Conservation (phyloP, 768 basidiomycete genomes). For the Hemileccinum impolitum region DNA sequence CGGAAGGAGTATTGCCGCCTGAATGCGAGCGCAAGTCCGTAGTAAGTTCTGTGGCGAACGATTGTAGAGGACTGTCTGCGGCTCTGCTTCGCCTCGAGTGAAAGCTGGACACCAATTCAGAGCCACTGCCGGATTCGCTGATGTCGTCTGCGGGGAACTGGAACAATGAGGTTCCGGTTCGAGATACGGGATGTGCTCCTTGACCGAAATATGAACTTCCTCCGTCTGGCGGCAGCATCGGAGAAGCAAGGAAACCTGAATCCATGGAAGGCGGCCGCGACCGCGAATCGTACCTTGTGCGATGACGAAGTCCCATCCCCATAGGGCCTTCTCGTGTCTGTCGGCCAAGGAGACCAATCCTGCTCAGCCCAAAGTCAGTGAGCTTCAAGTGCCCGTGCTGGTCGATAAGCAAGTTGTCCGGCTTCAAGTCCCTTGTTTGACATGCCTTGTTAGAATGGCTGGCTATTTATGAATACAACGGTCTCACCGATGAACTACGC, state of each 20-base stretch:
- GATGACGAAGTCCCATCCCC: conserved; percentile 45
- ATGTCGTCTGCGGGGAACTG: conserved; percentile 72
- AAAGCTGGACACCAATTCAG: conserved; percentile 65
- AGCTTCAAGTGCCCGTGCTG: conserved; percentile 95
- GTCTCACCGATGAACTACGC: conserved; percentile 92
- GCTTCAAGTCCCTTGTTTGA: conserved; percentile 84
- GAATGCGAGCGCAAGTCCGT: conserved; percentile 77
- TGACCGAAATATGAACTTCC: conserved; percentile 84
- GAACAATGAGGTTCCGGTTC: conserved; percentile 63
- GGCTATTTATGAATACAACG: not conserved
- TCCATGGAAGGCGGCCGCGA: conserved; percentile 83
- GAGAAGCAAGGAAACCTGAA: conserved; percentile 75
- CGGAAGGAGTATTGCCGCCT: conserved; percentile 61
- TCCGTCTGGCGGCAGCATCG: conserved; percentile 62
- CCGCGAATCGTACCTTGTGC: conserved; percentile 59
- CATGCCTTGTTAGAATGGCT: not conserved
- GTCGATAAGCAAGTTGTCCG: conserved; percentile 97
- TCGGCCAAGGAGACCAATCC: conserved; percentile 96
- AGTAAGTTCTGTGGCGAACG: conserved; percentile 82
- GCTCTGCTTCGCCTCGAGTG: conserved; percentile 51
- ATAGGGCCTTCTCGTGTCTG: conserved; percentile 72
- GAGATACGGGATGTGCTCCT: conserved; percentile 56
- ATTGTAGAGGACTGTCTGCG: conserved; percentile 76
- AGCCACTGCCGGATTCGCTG: conserved; percentile 81
- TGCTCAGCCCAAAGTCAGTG: conserved; percentile 95